These are phyloP conservation scores for Geum urbanum DNA, from an alignment of 306 rosid species.

Conservation along the genomic window DNA sequence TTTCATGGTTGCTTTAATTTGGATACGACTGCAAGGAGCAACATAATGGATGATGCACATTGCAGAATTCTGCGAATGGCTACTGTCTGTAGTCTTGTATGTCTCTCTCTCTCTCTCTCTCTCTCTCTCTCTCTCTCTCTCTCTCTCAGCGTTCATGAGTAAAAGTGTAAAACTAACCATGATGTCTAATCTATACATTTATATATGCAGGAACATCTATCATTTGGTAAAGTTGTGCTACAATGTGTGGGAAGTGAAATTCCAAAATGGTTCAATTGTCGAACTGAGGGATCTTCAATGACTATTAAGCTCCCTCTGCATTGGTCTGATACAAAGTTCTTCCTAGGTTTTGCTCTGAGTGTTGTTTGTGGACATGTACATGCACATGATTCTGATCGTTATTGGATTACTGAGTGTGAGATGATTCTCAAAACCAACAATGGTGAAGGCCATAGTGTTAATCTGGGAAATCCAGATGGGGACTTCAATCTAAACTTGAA, in stretches of 20 bases:
- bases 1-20: neutral
- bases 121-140: neutral
- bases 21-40: neutral
- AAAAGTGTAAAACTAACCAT: too few relatives aligned
- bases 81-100: neutral
- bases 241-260: constrained; percentile 9
- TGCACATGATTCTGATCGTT: too few relatives aligned
- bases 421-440: neutral
- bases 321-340: neutral
- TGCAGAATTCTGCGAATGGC: neutral
- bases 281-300: constrained; percentile 13
- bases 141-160: too few relatives aligned
- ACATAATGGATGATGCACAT: neutral
- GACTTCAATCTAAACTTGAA: too few relatives aligned
- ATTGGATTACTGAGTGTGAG: neutral
- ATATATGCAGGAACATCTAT: neutral
- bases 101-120: neutral
- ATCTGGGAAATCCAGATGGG: too few relatives aligned
- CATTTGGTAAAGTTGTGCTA: neutral
- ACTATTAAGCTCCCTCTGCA: constrained; percentile 16
- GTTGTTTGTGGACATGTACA: neutral
- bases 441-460: neutral
- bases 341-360: constrained; percentile 27
- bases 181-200: neutral
- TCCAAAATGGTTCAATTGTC: constrained; percentile 21